These are phyloP conservation scores for Lasiodiplodia sp. DNA, from an alignment of 2,329 filamentous ascomycete species.

Conservation along the genomic window DNA sequence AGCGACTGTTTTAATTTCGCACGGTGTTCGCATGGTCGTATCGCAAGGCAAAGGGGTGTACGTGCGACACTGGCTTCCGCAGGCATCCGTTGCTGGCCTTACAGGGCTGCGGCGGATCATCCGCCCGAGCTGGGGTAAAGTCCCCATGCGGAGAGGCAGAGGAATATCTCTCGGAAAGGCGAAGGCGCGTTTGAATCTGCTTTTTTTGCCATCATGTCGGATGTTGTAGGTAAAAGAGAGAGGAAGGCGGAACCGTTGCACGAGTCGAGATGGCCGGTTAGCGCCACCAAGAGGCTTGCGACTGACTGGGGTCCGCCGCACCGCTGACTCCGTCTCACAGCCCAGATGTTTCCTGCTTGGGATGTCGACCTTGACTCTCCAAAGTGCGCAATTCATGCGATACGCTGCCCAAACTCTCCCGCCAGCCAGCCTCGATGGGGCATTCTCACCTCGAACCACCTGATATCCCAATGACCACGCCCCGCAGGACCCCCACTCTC, in stretches of 20 bases:
- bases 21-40: conserved; percentile 12
- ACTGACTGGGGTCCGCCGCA: conserved; percentile 1
- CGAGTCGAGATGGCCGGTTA: conserved; percentile 4
- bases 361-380: not conserved
- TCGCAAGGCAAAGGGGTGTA: not conserved
- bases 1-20: conserved; percentile 14
- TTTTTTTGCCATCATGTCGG: not conserved
- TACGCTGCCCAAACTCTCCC: not conserved
- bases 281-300: not conserved
- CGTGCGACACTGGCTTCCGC: conserved; percentile 18
- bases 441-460: not conserved
- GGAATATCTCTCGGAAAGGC: not conserved
- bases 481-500: not conserved
- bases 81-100: conserved; percentile 16
- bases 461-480: not conserved
- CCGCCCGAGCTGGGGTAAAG: not conserved
- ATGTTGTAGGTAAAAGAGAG: not conserved
- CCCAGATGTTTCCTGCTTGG: conserved; percentile 5
- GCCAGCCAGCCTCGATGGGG: not conserved
- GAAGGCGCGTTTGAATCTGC: not conserved
- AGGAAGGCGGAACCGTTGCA: not conserved
- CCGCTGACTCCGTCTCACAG: conserved; percentile 15
- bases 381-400: not conserved
- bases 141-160: not conserved
- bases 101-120: conserved; percentile 1